Evolutionary conservation across 352 stramenopile genomes (phyloP).

Genomic region (Phytophthora colocasiae): DNA sequence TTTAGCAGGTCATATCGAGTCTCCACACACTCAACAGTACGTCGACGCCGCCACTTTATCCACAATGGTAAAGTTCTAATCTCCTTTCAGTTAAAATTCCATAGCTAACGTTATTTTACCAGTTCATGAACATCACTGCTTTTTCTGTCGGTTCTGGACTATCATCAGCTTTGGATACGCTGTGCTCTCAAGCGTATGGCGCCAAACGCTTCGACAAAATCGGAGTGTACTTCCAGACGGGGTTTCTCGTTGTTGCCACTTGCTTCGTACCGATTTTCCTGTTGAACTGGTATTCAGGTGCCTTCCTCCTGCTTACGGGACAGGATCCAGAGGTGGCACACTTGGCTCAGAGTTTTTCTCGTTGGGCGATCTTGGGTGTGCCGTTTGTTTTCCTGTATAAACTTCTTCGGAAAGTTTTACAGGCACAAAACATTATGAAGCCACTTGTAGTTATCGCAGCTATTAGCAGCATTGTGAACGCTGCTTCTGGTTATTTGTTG

Average conservation of each 20-base stretch:
- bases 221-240: conserved; percentile 81
- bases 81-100: neutral
- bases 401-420: conserved; percentile 75
- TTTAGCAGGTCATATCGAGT: conserved; percentile 71
- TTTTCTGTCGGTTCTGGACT: conserved; percentile 70
- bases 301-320: conserved; percentile 46
- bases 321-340: conserved; percentile 57
- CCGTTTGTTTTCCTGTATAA: conserved; percentile 86
- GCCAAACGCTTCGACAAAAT: conserved; percentile 69
- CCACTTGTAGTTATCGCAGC: conserved; percentile 71
- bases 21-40: conserved; percentile 58
- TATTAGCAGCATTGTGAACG: conserved; percentile 67
- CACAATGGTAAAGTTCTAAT: conserved; percentile 53
- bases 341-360: conserved; percentile 63
- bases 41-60: conserved; percentile 76
- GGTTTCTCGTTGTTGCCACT: conserved; percentile 55
- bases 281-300: conserved; percentile 63
- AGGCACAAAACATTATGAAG: conserved; percentile 75
- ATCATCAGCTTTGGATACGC: conserved; percentile 77
- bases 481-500: conserved; percentile 67
- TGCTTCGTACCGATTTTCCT: conserved; percentile 59
- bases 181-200: conserved; percentile 73
- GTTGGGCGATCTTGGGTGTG: conserved; percentile 59
- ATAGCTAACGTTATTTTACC: neutral
- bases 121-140: conserved; percentile 80